Conservation (phyloP, 495 filamentous ascomycete genomes). For the Endocarpon pusillum region DNA sequence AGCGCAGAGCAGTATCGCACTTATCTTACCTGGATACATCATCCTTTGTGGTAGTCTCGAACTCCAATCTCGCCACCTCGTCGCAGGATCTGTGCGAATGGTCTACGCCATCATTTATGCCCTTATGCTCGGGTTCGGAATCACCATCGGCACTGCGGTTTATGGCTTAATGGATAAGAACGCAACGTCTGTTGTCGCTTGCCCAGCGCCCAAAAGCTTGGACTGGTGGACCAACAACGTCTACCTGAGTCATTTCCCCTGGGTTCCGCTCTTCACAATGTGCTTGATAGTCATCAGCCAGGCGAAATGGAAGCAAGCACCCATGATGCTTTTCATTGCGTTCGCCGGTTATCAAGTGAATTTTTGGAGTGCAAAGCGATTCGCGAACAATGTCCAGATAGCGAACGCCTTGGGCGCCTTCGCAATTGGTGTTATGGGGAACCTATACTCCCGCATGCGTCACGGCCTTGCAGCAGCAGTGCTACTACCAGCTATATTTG, state of each 20-base stretch:
- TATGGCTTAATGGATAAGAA: constrained; percentile 67
- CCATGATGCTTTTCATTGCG: constrained; percentile 70
- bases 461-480: constrained; percentile 77
- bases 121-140: constrained; percentile 89
- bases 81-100: constrained; percentile 86
- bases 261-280: constrained; percentile 64
- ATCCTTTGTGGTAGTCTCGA: constrained; percentile 73
- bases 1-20: constrained; percentile 76
- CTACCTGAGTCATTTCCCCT: constrained; percentile 36
- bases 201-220: constrained; percentile 38
- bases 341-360: constrained; percentile 78
- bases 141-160: constrained; percentile 81
- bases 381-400: constrained; percentile 63
- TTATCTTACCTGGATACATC: constrained; percentile 82
- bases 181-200: constrained; percentile 58
- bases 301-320: constrained; percentile 76
- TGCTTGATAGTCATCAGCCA: constrained; percentile 78
- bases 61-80: constrained; percentile 69
- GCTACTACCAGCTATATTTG: constrained; percentile 85
- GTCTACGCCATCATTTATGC: constrained; percentile 94
- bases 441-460: constrained; percentile 69
- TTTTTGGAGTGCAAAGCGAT: constrained; percentile 55
- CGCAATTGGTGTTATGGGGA: constrained; percentile 70
- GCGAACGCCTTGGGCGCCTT: constrained; percentile 74
- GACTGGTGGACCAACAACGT: constrained; percentile 23